Evolutionary conservation across 2,329 filamentous ascomycete species (phyloP), one percentile per base, ranked within the genome.

Genomic region (Exophiala oligosperma): DNA sequence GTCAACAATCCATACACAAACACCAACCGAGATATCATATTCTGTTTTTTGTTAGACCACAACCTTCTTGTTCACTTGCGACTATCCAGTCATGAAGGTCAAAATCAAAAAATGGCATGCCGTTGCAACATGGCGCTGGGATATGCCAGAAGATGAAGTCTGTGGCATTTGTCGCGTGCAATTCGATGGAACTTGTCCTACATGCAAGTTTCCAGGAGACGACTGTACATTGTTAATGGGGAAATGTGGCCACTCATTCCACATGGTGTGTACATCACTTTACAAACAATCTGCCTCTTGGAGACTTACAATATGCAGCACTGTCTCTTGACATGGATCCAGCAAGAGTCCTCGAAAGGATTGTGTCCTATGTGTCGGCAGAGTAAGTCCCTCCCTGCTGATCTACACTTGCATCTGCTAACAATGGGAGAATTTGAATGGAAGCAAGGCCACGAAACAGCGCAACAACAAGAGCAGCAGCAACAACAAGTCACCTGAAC

Each of bases 361-460:
- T 89, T 97, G 64, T 99, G 94, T 72, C 94, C 94, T 28, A 97
- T 99, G 94, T 99, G 94, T 72, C 85, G 94, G 66, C 94, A 97
- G 75, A 91, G 82, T 67, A 81, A 70, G 53, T 35, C 7, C 32
- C 21, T 29, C 14, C 28, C 26, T 17, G 17, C 17, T 12, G 12
- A 52, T 3, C 35, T 1, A 17, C 24, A 9, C 41, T 4, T 4
- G 23, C 7, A 12, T 26, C 7, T 52, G 29, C 52, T 60, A 56
- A 65, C 66, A 66, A 60, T 49, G 12, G 23, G 66, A 82, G 79
- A 81, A 72, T 82, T 82, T 59, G 79, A 81, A 68, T 81, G 78
- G 79, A 79, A 80, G 60, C 73, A 77, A 64, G 72, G 70, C 32
- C 74, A 72, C 26, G 49, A 52, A n/a, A 56, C 32, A 35, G 32